Evolutionary conservation across 2,329 filamentous ascomycete genomes (phyloP).

Genomic region (Microdochium bolleyi): DNA sequence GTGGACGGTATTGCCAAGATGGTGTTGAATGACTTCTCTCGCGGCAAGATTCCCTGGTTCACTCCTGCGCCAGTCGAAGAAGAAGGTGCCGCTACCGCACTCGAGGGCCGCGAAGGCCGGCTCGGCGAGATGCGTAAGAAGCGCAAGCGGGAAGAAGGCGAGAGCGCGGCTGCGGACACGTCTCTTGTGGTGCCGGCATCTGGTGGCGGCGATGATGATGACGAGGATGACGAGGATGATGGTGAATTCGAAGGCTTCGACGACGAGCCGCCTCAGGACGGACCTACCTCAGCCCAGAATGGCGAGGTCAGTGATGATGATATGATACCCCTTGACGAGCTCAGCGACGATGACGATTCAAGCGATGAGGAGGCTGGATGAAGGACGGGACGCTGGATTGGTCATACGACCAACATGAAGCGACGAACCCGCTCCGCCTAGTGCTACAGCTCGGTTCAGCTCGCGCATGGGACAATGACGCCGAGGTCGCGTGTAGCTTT

Average conservation of each 20-base stretch:
- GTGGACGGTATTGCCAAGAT: slow-evolving; percentile 93
- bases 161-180: slow-evolving; percentile 30
- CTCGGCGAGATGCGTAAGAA: slow-evolving; percentile 84
- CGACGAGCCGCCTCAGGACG: slow-evolving; percentile 25
- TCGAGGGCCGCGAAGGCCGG: slow-evolving; percentile 68
- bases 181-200: slow-evolving; percentile 9
- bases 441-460: not conserved
- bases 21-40: slow-evolving; percentile 91
- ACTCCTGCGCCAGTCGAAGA: slow-evolving; percentile 64
- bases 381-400: slow-evolving; percentile 10
- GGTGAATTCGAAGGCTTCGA: slow-evolving; percentile 41
- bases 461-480: too few relatives aligned
- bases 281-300: slow-evolving; percentile 22
- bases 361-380: slow-evolving; percentile 26
- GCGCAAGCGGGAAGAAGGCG: slow-evolving; percentile 54
- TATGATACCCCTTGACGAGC: slow-evolving; percentile 34
- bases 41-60: slow-evolving; percentile 96
- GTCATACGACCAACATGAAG: not conserved
- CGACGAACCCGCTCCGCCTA: not conserved
- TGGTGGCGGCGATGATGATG: slow-evolving; percentile 17
- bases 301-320: slow-evolving; percentile 32
- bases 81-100: slow-evolving; percentile 38
- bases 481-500: too few relatives aligned
- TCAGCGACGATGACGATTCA: slow-evolving; percentile 21
- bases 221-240: slow-evolving; percentile 21